Conservation (phyloP, 1,284 basidiomycete species). For the Moniliella sp. region DNA sequence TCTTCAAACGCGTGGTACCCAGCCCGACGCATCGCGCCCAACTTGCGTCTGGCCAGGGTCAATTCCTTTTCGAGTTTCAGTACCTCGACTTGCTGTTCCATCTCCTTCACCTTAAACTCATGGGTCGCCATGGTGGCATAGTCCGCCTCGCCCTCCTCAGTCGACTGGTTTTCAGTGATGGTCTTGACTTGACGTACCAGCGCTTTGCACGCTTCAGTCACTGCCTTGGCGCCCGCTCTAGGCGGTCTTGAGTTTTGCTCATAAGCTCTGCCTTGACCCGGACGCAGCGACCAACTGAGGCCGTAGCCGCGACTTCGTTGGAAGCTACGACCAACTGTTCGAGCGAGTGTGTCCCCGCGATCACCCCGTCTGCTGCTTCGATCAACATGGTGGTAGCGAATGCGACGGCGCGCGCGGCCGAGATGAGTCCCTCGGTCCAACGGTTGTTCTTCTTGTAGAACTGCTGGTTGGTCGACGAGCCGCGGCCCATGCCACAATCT, state of each 20-base stretch:
- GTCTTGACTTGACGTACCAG: slow-evolving; percentile 90
- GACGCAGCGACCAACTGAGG: slow-evolving; percentile 83
- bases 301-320: slow-evolving; percentile 89
- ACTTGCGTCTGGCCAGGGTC: slow-evolving; percentile 34
- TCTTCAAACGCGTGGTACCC: slow-evolving; percentile 28
- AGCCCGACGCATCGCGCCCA: slow-evolving; percentile 15
- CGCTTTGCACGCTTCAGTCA: slow-evolving; percentile 92
- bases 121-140: slow-evolving; percentile 76
- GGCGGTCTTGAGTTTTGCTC: slow-evolving; percentile 87
- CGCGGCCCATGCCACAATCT: slow-evolving; percentile 87
- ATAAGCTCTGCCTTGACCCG: slow-evolving; percentile 94
- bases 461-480: slow-evolving; percentile 65
- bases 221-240: slow-evolving; percentile 93
- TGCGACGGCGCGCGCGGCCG: slow-evolving; percentile 87
- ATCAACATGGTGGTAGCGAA: slow-evolving; percentile 87
- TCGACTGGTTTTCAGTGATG: slow-evolving; percentile 58
- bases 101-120: slow-evolving; percentile 70
- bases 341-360: slow-evolving; percentile 80
- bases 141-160: slow-evolving; percentile 56
- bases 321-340: slow-evolving; percentile 98
- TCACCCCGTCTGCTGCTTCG: slow-evolving; percentile 87
- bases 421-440: slow-evolving; percentile 97
- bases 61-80: slow-evolving; percentile 86
- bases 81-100: slow-evolving; percentile 98
- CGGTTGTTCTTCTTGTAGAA: slow-evolving; percentile 99